Conservation (phyloP, 352 stramenopile species). For the Thraustochytrium striatum region DNA sequence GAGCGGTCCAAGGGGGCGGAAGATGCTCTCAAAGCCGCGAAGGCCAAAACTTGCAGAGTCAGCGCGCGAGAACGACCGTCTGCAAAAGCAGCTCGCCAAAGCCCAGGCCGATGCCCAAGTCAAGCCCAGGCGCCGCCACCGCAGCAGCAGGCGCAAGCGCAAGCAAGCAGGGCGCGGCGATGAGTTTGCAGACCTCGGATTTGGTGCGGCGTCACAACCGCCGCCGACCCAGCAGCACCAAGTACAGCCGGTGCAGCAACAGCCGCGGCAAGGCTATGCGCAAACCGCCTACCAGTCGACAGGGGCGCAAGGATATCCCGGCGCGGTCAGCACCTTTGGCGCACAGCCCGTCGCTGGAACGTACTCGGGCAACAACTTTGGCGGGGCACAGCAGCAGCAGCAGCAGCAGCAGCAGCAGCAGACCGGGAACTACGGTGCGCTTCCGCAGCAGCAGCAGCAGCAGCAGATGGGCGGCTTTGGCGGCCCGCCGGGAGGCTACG, state of each 20-base stretch:
- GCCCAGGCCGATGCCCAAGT: neutral
- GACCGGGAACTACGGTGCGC: no score
- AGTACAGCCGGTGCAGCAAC: neutral
- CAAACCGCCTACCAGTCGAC: neutral
- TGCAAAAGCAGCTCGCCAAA: neutral
- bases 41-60: neutral
- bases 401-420: neutral
- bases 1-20: neutral
- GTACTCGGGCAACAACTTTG: neutral
- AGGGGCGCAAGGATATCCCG: no score
- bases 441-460: slow-evolving; percentile 11
- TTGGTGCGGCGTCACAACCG: neutral
- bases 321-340: no score
- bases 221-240: neutral
- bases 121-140: neutral
- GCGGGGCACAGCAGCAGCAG: neutral
- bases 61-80: neutral
- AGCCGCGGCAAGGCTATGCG: neutral
- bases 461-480: slow-evolving; percentile 1
- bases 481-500: neutral
- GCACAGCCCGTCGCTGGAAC: neutral
- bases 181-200: neutral
- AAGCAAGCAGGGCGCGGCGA: neutral
- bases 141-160: neutral
- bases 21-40: neutral